Evolutionary conservation across 2,329 filamentous ascomycete species (phyloP), one percentile per base, ranked within the genome.

Genomic region (Aurifilum marmelostoma): DNA sequence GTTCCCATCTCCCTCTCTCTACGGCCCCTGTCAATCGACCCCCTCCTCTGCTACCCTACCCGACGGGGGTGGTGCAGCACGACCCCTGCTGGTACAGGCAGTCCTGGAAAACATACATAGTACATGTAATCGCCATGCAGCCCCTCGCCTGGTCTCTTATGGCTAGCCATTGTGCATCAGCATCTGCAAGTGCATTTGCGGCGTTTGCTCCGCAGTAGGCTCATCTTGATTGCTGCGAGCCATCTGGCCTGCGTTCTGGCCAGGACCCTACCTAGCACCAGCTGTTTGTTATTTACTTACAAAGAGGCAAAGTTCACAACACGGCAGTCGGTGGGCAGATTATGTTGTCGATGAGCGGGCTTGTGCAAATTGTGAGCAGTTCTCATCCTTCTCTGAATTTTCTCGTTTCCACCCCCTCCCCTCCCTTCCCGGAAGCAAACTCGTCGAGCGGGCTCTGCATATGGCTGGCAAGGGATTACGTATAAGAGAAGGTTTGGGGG

Each of bases 21-120:
- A 74, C 73, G 74, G 60, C 73, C 76, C 73, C 73, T 69, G 72
- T 69, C 72, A 62, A 63, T 63, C 63, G 50, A 60, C 67, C 71
- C 73, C 74, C 74, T 75, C 72, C 68, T 70, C 66, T 66, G 62
- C 63, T 56, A 66, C 67, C 68, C 69, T 68, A 65, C 69, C 69
- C 41, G 67, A 71, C 63, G 64, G 69, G 60, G 64, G 43, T 56
- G 37, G 21, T 47, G 43, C 43, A 47, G 43, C 61, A 43, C 43
- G 41, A 79, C 77, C 80, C 79, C 75, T 80, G 78, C 74, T 76
- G 71, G 73, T 78, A 79, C 76, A 79, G 79, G 76, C 75, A 78
- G 74, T 76, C 75, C 75, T 78, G 77, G 77, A 47, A 79, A 79
- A 80, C 79, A 78, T 79, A 80, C 68, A 68, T 76, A 74, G 77